These are phyloP conservation scores for Lepidium africanum DNA, from an alignment of 345 rosid genomes.

Conservation along the genomic window DNA sequence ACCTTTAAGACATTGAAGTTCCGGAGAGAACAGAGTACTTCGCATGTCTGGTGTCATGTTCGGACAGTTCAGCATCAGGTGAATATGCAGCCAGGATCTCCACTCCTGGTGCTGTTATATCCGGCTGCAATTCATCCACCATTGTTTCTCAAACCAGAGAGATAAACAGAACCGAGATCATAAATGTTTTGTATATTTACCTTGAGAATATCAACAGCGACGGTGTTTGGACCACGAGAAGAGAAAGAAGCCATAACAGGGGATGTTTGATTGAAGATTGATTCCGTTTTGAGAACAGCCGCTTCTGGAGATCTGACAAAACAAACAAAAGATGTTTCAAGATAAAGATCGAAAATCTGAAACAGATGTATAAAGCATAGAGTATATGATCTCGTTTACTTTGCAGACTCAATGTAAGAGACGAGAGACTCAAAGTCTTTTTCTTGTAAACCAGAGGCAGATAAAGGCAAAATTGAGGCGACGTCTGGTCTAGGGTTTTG, in stretches of 20 bases:
- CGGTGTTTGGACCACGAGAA: slow-evolving; percentile 45
- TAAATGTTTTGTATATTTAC: neutral
- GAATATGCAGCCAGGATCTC: slow-evolving; percentile 50
- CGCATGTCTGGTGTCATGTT: neutral
- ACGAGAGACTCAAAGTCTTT: neutral
- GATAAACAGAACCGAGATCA: neutral
- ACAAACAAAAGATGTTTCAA: neutral
- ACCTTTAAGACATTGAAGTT: slow-evolving; percentile 50
- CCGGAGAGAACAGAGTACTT: slow-evolving; percentile 28
- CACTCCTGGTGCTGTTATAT: slow-evolving; percentile 48
- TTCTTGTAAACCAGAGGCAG: slow-evolving; percentile 1
- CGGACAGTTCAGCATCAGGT: neutral
- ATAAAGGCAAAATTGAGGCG: slow-evolving; percentile 10
- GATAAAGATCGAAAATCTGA: neutral
- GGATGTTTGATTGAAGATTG: slow-evolving; percentile 11
- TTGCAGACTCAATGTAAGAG: slow-evolving; percentile 20
- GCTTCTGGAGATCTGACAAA: slow-evolving; percentile 20
- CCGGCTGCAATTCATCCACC: slow-evolving; percentile 38
- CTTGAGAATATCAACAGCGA: slow-evolving; percentile 43
- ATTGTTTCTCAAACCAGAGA: neutral
- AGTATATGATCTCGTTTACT: slow-evolving; percentile 15
- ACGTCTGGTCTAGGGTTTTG: neutral
- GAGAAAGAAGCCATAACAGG: slow-evolving; percentile 39
- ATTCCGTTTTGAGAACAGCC: slow-evolving; percentile 19
- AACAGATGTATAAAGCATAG: neutral